Base-by-base conservation (phyloP, 257 asterid genomes). In the Catharanthus roseus region DNA sequence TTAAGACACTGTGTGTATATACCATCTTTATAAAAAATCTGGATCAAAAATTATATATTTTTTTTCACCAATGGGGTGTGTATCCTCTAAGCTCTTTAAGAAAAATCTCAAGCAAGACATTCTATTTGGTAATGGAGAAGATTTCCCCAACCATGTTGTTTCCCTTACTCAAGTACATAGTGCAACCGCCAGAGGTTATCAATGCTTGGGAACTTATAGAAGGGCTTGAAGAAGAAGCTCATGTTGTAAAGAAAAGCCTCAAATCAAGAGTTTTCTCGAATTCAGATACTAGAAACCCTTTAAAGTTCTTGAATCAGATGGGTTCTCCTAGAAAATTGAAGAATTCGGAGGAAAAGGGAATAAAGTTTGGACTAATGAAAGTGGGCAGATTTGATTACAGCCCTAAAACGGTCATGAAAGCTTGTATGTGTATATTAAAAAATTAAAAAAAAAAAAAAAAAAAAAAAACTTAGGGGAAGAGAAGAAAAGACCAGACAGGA, bases 201-300 rank as follows among this genome's bases (percentile, higher is more conserved):
- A 88, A 91, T 36, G 76, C 96, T 55, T 95, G 97, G 99, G 99
- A 95, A 80, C 87, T 95, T 0, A 95, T 95, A 97, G 89, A 87
- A 70, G 99, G 89, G 11, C 95, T 95, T 21, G 97, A 93, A 65
- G 96, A 95, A 68, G 77, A 74, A 12, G 54, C 72, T 1, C 79
- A 86, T 11, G 71, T 26, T 36, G 77, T 67, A 3, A 89, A 80
- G 72, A 86, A 66, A 26, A 88, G 93, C 79, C 93, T 96, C 0
- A 90, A 86, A 70, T 50, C 96, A 39, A 73, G 84, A 69, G 78
- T 36, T 69, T 79, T 81, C 58, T 51, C 83, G 23, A 90, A 85
- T 19, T 66, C 75, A n/a, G 92, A 85, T n/a, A 54, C 75, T 0
- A 83, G 86, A 51, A 93, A 89, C 71, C 99, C 99, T 0, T 67